phyloP scores from a whole-genome alignment of 169 alveolate species.

The Plasmodium cynomolgi region DNA sequence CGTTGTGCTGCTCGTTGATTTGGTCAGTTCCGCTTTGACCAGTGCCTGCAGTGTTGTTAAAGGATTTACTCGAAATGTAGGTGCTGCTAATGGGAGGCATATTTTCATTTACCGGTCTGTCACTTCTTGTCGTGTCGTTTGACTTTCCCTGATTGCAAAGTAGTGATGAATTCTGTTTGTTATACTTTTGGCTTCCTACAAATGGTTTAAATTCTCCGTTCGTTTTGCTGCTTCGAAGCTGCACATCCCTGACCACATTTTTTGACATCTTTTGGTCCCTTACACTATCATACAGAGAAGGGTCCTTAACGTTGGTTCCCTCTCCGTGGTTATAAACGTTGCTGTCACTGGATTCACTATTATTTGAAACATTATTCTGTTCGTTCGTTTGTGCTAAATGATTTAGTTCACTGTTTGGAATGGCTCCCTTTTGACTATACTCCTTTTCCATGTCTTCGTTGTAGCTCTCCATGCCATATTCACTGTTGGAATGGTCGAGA shows the following conservation, averaged over 20 bases:
- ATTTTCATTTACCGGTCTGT: background rate
- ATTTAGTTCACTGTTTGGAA: background rate
- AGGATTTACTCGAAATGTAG: background rate
- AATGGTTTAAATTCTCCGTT: background rate
- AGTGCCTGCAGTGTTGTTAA: background rate
- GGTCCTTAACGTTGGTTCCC: background rate
- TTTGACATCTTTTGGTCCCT: background rate
- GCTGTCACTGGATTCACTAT: background rate
- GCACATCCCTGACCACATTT: background rate
- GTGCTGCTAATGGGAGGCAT: background rate
- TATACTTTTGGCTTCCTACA: background rate
- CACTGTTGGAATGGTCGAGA: constrained; percentile 1
- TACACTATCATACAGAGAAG: background rate
- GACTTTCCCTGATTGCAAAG: background rate
- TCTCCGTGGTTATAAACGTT: background rate
- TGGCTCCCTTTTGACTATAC: background rate
- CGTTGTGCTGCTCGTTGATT: background rate
- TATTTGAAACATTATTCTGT: background rate
- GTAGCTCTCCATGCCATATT: constrained; percentile 41
- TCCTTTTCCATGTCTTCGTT: constrained; percentile 9
- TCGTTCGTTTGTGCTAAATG: background rate
- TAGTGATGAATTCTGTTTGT: constrained; percentile 3
- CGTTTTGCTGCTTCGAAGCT: background rate
- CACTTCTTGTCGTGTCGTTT: background rate
- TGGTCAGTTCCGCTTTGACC: background rate